Evolutionary conservation across 257 asterid species (phyloP).

Genomic region (Handroanthus guayacan): DNA sequence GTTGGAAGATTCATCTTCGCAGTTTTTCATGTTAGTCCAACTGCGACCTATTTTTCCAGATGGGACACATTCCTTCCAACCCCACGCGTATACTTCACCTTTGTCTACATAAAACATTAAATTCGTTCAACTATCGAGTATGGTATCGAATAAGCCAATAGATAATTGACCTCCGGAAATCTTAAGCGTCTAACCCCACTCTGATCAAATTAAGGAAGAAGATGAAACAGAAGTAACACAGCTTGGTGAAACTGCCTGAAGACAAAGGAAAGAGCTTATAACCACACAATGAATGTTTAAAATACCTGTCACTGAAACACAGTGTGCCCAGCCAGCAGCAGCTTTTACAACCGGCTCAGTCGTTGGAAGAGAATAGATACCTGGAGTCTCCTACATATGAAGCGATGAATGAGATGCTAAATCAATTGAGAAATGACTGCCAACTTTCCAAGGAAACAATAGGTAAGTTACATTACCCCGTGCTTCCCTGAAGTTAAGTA

Average conservation of each 20-base stretch:
- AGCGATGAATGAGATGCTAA: constrained; percentile 33
- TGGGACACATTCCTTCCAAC: constrained; percentile 91
- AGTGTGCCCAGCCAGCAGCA: constrained; percentile 89
- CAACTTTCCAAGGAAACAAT: constrained; percentile 8
- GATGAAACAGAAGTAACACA: constrained; percentile 2
- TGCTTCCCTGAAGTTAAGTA: constrained; percentile 85
- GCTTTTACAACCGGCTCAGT: constrained; percentile 59
- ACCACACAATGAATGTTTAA: not conserved
- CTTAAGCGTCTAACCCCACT: too few species aligned
- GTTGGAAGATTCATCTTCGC: constrained; percentile 49
- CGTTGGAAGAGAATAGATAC: constrained; percentile 65
- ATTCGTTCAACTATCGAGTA: constrained; percentile 1
- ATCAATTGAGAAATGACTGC: constrained; percentile 26
- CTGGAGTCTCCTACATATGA: constrained; percentile 64
- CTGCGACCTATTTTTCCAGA: constrained; percentile 51
- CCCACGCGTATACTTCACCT: constrained; percentile 76
- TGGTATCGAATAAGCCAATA: not conserved
- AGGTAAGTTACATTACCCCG: constrained; percentile 56
- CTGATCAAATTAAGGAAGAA: constrained; percentile 3
- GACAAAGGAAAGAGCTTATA: not conserved
- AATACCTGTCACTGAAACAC: constrained; percentile 73
- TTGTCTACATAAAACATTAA: constrained; percentile 49
- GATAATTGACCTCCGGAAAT: not conserved
- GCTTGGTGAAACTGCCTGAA: not conserved
- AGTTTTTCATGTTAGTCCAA: constrained; percentile 43